Conservation (phyloP, 345 rosid genomes). For the Cardamine occulta region DNA sequence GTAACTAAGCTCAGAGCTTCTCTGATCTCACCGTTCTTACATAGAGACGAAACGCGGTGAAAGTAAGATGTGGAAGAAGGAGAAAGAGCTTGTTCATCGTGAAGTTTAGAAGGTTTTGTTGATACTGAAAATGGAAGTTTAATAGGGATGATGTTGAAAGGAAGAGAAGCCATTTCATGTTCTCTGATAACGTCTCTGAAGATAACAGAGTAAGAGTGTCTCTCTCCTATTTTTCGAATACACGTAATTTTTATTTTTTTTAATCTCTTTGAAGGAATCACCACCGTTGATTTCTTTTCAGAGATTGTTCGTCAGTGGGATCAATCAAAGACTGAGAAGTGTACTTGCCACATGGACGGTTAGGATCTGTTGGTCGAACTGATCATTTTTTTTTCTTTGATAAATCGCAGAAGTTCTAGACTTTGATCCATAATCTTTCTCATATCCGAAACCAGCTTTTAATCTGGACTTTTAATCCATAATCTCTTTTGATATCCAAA, state of each 20-base stretch:
- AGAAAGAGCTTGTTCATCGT: conserved; percentile 23
- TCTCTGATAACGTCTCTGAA: conserved; percentile 27
- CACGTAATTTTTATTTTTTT: background rate
- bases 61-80: conserved; percentile 46
- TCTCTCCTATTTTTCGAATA: background rate
- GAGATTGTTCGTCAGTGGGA: background rate
- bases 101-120: conserved; percentile 20
- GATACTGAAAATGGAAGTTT: conserved; percentile 31
- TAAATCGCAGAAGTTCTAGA: too few relatives aligned
- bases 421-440: too few relatives aligned
- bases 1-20: conserved; percentile 60
- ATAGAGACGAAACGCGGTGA: conserved; percentile 55
- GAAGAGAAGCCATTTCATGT: conserved; percentile 53
- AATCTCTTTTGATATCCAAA: too few relatives aligned
- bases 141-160: conserved; percentile 35
- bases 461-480: too few relatives aligned
- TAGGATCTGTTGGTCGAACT: background rate
- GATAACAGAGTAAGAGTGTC: conserved; percentile 33
- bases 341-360: background rate
- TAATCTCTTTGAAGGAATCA: background rate
- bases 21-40: conserved; percentile 59
- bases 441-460: too few relatives aligned
- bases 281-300: conserved; percentile 25
- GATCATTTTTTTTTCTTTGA: too few relatives aligned
- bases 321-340: background rate